Evolutionary conservation across 2,329 filamentous ascomycete genomes (phyloP), one percentile per base, ranked within the genome.

Genomic region (Colletotrichum australisinense): DNA sequence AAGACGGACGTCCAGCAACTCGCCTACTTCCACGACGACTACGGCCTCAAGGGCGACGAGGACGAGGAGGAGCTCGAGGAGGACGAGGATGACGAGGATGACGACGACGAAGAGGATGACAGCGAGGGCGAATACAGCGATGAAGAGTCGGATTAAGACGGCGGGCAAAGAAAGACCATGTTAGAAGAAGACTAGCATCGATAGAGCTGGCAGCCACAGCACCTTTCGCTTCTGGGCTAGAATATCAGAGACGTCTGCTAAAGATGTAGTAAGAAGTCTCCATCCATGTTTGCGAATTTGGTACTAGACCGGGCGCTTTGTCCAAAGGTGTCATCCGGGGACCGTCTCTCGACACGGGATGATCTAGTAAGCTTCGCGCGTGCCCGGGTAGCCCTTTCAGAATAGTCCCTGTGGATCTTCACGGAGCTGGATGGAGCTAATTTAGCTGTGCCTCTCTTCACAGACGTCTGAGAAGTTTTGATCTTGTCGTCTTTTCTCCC

Each of bases 11-110:
- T 94, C 52, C 92, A 92, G 79, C 87, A 92, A 32, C 87, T 98
- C 63, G 91, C 92, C 55, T 89, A 93, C 78, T 98, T 97, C 82
- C 91, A 97, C 81, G 94, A 98, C 75, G 94, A 95, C 78, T 98
- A 98, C 80, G 96, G 96, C 0, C 84, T 98, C 59, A 89, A 93
- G 80, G 88, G 87, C 2, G 87, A 86, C 2, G 89, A 88, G 3
- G 91, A 88, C 0, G 89, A 90, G 4, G 91, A 90, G 2, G 90
- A 89, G 0, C 86, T 88, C 0, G 87, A 88, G 0, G 68, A 64
- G 1, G 89, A 89, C 0, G 88, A 88, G 0, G 91, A 91, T 0
- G 91, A 92, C 0, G 91, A 92, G 84, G 4, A 0, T 0, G 87
- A 88, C 1, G 87, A 86, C 0, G 86, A 86, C 0, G 85, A 85